These are phyloP conservation scores for Metschnikowia noctiluminum DNA, from an alignment of 805 yeast genomes.

Conservation along the genomic window DNA sequence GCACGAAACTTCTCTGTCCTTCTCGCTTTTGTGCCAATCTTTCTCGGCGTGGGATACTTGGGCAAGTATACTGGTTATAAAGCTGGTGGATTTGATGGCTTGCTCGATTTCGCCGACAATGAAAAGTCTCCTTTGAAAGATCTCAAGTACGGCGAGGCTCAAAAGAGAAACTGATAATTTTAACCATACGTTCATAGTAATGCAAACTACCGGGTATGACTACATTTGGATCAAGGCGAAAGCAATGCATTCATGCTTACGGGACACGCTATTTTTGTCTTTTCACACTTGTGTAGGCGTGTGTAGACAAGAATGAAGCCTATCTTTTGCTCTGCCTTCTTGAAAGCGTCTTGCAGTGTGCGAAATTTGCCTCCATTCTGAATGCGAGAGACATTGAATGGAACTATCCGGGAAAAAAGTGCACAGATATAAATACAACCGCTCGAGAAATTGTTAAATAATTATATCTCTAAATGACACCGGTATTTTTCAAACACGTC, in stretches of 20 bases:
- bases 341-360: too few relatives aligned
- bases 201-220: not conserved
- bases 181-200: conserved; percentile 9
- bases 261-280: not conserved
- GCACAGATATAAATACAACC: too few relatives aligned
- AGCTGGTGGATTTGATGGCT: conserved; percentile 30
- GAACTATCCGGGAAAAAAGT: too few relatives aligned
- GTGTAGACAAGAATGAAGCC: too few relatives aligned
- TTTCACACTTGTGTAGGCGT: not conserved
- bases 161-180: conserved; percentile 18
- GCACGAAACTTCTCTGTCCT: conserved; percentile 34
- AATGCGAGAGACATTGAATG: too few relatives aligned
- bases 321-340: too few relatives aligned
- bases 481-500: too few relatives aligned
- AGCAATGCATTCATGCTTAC: too few relatives aligned
- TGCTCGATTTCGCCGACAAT: conserved; percentile 33
- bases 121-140: conserved; percentile 39
- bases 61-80: conserved; percentile 30
- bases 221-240: too few relatives aligned
- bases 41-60: conserved; percentile 32
- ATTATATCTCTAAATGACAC: too few relatives aligned
- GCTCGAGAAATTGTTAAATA: too few relatives aligned
- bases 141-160: conserved; percentile 38
- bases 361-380: too few relatives aligned
- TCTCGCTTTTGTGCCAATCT: conserved; percentile 37